These are phyloP conservation scores for Arthrobotrys sphaeroides DNA, from an alignment of 2,329 filamentous ascomycete species.

Conservation along the genomic window DNA sequence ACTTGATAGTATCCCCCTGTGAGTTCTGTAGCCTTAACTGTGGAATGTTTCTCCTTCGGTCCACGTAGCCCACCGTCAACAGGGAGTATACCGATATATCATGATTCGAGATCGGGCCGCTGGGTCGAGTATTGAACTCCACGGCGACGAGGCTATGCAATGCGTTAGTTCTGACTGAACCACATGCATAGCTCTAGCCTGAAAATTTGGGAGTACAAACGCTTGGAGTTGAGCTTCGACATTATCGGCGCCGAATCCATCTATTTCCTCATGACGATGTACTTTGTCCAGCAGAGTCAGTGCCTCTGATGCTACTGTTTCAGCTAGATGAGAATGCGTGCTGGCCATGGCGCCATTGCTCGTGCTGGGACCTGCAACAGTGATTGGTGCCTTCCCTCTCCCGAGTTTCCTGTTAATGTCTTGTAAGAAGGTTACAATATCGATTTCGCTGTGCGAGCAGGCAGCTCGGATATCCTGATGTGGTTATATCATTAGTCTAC, in stretches of 20 bases:
- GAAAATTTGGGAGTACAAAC: constrained; percentile 1
- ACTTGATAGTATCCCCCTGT: constrained; percentile 27
- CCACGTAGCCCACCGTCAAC: constrained; percentile 10
- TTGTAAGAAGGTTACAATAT: constrained; percentile 6
- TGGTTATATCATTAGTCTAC: background rate
- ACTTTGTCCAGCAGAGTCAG: constrained; percentile 12
- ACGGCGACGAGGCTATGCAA: constrained; percentile 8
- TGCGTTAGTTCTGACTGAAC: background rate
- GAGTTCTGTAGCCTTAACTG: constrained; percentile 25
- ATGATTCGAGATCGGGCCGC: constrained; percentile 13
- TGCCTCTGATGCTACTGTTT: background rate
- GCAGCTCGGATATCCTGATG: constrained; percentile 13
- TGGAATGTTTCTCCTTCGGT: constrained; percentile 11
- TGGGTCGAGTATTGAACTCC: constrained; percentile 23
- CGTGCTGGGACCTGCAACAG: background rate
- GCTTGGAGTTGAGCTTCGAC: constrained; percentile 20
- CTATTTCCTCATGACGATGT: constrained; percentile 12
- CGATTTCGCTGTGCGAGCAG: constrained; percentile 1
- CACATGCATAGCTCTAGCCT: background rate
- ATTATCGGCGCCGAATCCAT: constrained; percentile 23
- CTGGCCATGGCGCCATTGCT: background rate
- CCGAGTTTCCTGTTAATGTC: constrained; percentile 1
- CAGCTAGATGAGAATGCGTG: too few relatives aligned
- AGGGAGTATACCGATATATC: constrained; percentile 15
- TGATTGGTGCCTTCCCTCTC: background rate